Percentiles rank a stretch among this genome's conserved stretches.
Conservation (phyloP, 164 flowering plant genomes). For the Warburgia ugandensis region DNA sequence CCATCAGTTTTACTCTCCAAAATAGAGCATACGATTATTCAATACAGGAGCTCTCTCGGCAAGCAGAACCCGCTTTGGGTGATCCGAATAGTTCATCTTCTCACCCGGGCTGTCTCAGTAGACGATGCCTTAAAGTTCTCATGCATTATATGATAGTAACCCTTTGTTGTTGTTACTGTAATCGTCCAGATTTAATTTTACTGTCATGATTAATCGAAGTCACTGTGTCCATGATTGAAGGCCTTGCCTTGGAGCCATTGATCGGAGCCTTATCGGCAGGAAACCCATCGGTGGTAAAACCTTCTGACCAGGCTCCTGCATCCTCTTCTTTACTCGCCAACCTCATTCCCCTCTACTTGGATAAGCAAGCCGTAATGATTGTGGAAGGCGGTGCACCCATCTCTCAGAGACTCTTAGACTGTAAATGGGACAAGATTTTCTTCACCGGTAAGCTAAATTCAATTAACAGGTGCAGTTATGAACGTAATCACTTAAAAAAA, state of each 20-base stretch:
- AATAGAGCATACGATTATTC: too few relatives aligned
- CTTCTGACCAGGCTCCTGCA: slow-evolving; percentile 71
- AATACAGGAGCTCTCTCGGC: too few relatives aligned
- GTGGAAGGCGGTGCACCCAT: slow-evolving; percentile 52
- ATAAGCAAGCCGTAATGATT: slow-evolving; percentile 47
- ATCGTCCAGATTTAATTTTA: neutral
- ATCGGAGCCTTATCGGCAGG: slow-evolving; percentile 93
- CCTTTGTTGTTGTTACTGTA: neutral
- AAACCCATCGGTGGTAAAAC: slow-evolving; percentile 65
- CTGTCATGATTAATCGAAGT: neutral
- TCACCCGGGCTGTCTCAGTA: too few relatives aligned
- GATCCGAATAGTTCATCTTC: too few relatives aligned
- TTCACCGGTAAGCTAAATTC: slow-evolving; percentile 52
- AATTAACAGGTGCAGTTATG: neutral
- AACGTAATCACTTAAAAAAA: neutral
- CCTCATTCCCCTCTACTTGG: slow-evolving; percentile 57
- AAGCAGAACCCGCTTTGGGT: too few relatives aligned
- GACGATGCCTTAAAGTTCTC: too few relatives aligned
- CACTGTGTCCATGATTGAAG: too few relatives aligned
- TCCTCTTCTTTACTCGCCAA: slow-evolving; percentile 53
- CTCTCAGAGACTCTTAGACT: slow-evolving; percentile 37
- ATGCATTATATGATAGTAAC: too few relatives aligned
- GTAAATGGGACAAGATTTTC: slow-evolving; percentile 92
- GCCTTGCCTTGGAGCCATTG: slow-evolving; percentile 65
- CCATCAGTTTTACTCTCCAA: too few relatives aligned